A percentile compares a stretch with the other conserved stretches of the same genome.
Conservation (phyloP, 768 basidiomycete genomes). For the Harrya chromipes region DNA sequence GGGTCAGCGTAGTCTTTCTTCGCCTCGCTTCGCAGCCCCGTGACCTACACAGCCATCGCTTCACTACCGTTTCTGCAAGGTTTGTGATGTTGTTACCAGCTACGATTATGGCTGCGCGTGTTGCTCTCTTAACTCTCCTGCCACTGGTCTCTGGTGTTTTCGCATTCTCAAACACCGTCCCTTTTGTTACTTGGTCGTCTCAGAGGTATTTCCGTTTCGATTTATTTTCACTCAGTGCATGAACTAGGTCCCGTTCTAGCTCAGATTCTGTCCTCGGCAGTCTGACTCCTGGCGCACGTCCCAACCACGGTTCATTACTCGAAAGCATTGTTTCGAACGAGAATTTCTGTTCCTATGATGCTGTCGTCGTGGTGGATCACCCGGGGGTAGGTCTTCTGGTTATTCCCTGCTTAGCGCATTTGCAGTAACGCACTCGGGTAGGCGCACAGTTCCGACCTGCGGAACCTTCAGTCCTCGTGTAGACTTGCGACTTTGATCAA, state of each 20-base stretch:
- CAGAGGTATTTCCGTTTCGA: conserved; percentile 40
- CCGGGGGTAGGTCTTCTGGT: conserved; percentile 53
- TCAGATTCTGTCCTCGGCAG: conserved; percentile 42
- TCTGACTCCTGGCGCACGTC: conserved; percentile 35
- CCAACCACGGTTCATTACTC: conserved; percentile 36
- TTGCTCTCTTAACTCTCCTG: conserved; percentile 44
- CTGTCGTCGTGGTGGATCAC: conserved; percentile 66
- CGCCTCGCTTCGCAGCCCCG: too few species aligned
- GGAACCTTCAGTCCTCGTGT: conserved; percentile 51
- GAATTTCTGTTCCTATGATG: conserved; percentile 60
- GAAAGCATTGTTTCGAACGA: conserved; percentile 42
- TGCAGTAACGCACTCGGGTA: conserved; percentile 26
- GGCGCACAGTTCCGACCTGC: conserved; percentile 78
- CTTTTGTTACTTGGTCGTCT: conserved; percentile 72
- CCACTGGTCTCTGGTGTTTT: conserved; percentile 39
- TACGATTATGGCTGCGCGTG: conserved; percentile 44
- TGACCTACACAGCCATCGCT: too few species aligned
- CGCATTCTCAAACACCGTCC: conserved; percentile 61
- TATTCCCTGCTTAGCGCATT: not conserved
- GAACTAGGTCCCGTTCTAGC: conserved; percentile 30
- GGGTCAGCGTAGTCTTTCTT: too few species aligned
- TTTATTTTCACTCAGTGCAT: not conserved
- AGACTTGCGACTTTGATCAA: conserved; percentile 46
- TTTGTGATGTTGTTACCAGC: too few species aligned
- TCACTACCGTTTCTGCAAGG: too few species aligned